A percentile compares a stretch with the other conserved stretches of the same genome.
phyloP scores from a whole-genome alignment of 1,139 yeast species.

The Geotrichum carabidarum region DNA sequence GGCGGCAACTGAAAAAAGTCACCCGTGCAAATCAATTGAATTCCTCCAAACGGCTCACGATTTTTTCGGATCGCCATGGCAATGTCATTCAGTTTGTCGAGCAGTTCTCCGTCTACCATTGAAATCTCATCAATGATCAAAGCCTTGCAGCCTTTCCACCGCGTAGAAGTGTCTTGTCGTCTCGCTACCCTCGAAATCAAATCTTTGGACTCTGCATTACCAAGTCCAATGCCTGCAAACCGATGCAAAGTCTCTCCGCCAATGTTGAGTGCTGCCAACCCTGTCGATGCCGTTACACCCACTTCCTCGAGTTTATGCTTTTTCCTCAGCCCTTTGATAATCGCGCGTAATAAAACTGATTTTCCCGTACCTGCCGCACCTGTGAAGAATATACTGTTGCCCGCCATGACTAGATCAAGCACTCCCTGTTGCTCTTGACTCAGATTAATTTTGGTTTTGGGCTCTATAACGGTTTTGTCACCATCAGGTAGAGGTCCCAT shows the following conservation, averaged over 20 bases:
- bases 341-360: constrained; percentile 61
- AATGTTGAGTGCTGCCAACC: constrained; percentile 82
- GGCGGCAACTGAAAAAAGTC: constrained; percentile 88
- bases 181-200: constrained; percentile 47
- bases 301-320: constrained; percentile 44
- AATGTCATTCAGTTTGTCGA: constrained; percentile 59
- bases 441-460: not conserved
- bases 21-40: constrained; percentile 72
- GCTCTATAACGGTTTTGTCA: too few relatives aligned
- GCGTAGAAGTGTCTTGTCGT: constrained; percentile 41
- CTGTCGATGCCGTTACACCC: constrained; percentile 88
- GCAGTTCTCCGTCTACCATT: constrained; percentile 67
- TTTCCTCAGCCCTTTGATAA: constrained; percentile 47
- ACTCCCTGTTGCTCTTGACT: constrained; percentile 51
- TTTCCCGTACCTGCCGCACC: constrained; percentile 98
- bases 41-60: constrained; percentile 59
- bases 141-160: constrained; percentile 61
- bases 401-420: constrained; percentile 48
- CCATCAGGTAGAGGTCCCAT: too few relatives aligned
- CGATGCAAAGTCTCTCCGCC: constrained; percentile 80
- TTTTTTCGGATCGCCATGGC: constrained; percentile 45
- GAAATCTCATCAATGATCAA: constrained; percentile 77
- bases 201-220: constrained; percentile 45
- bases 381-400: constrained; percentile 65
- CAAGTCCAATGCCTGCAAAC: constrained; percentile 75